Base-by-base conservation (phyloP, 1,284 basidiomycete species). In the Austroboletus olivaceoglutinosus region DNA sequence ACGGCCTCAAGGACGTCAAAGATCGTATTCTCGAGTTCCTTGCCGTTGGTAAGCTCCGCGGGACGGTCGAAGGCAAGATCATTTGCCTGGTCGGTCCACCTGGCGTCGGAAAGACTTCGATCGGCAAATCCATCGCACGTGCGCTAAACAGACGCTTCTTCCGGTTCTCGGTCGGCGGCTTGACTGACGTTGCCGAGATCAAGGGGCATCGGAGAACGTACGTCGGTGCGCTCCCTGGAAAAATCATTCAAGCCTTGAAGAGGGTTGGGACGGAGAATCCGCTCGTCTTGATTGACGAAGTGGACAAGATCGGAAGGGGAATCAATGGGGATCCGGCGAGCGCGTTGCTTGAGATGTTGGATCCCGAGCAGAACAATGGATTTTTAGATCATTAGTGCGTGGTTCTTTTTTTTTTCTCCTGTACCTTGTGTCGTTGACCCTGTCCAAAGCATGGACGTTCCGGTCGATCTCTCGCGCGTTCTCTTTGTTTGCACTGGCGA, bases 121-220 rank as follows among this genome's bases (percentile, higher is more conserved):
- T 95, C 46, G 92, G 94, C 52, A 98, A 98, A 77, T 92, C 87
- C n/a, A 94, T 97, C 48, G 87, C 93, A 0, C 79, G 91, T 10
- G 92, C 93, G 8, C 74, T 97, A 39, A 83, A 89, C 47, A 74
- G 93, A 48, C 85, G 92, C 64, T 96, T 97, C 76, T 96, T 94
- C 82, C 82, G 96, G 42, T 98, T 99, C 76, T 94, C 91, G 13
- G 95, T 99, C 5, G 97, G 97, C 59, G 95, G 97, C 23, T 73
- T 99, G 63, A 93, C 93, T 51, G 96, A 99, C 66, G 95, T 98
- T 0, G 97, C 96, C 48, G 97, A 99, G 79, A 98, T 99, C 70
- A 99, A 99, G 74, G 97, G 97, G 4, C 96, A 99, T 69, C 77
- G 97, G 61, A 76, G 97, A 65, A 99, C 96, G 19, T 99, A 98